Percentiles rank a stretch among this genome's conserved stretches.
Conservation (phyloP, 176 grass and related monocot genomes). For the Bothriochloa decipiens region DNA sequence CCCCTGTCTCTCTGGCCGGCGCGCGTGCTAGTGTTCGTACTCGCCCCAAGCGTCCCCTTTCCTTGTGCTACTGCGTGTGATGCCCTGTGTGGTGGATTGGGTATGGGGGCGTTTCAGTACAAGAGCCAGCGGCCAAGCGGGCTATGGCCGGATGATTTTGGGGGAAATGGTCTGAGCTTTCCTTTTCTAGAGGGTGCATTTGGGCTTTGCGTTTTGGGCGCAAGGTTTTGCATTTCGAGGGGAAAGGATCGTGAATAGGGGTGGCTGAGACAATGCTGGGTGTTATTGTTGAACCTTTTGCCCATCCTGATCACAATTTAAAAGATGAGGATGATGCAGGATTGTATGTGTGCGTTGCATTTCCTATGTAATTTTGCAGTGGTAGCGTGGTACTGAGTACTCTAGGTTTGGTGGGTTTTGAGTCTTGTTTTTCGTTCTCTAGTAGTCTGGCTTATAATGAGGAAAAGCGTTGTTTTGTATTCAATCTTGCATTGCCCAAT, state of each 20-base stretch:
- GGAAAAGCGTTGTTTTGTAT: not conserved
- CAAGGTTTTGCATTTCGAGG: not conserved
- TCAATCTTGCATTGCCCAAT: not conserved
- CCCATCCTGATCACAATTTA: not conserved
- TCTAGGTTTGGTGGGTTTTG: not conserved
- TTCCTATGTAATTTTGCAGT: not conserved
- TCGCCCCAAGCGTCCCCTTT: not conserved
- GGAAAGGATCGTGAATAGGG: not conserved
- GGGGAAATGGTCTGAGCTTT: not conserved
- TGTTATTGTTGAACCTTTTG: not conserved
- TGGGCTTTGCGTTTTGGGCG: not conserved
- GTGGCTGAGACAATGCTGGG: not conserved
- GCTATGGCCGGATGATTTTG: not conserved
- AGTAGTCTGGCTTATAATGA: not conserved
- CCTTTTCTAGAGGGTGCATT: not conserved
- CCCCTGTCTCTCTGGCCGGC: not conserved
- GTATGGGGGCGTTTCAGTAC: not conserved
- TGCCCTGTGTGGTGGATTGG: not conserved
- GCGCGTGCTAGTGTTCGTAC: not conserved
- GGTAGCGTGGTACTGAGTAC: not conserved
- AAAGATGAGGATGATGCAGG: not conserved
- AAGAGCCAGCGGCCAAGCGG: not conserved
- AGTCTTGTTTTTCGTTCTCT: not conserved
- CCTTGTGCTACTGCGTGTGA: not conserved
- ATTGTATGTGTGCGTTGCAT: not conserved